Evolutionary conservation across 2,329 filamentous ascomycete species (phyloP), one percentile per base, ranked within the genome.

Genomic region (Fusarium subtropicale): DNA sequence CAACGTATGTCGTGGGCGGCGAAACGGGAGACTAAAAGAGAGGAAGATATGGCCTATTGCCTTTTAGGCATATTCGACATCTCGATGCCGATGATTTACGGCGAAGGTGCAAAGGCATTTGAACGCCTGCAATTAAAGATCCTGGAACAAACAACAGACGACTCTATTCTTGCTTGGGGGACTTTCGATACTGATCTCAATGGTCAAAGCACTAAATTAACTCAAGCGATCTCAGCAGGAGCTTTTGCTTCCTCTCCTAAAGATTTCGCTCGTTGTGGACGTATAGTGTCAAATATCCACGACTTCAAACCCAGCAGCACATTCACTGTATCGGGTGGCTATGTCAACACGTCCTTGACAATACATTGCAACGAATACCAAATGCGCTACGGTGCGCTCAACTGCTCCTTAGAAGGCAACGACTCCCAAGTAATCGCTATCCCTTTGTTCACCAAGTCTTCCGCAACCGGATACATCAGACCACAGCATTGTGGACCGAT

Each of bases 1-100:
- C 58, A 61, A 7, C 54, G 58, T 2, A 61, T 61, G 55, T 61
- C 58, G 1, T 61, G 58, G 58, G 58, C 58, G 2, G 58, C 58
- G 0, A 61, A 44, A 4, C 38, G 58, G 7, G 30, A n/a, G 20
- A 60, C 58, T 1, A 61, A 52, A 11, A 51, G 58, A 18, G 38
- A 45, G 11, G 58, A 61, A n/a, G 58, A 60, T 6, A 52, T 60
- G 4, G 58, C 55, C 0, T 61, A 61, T 15, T 60, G 58, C 2
- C 55, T 61, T n/a, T 8, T 61, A 1, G 55, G 58, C 1, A 45
- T 60, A 5, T 61, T 61, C 9, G 28, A 52, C 5, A 9, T 61
- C 8, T 24, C 54, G 1, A 61, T 61, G 55, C 55, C 55, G 0
- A 60, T 61, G 55, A 52, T 61, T 1, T 60, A 61, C 6, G 58